These are phyloP conservation scores for Striga hermonthica DNA, from an alignment of 305 asterid species.

Conservation along the genomic window DNA sequence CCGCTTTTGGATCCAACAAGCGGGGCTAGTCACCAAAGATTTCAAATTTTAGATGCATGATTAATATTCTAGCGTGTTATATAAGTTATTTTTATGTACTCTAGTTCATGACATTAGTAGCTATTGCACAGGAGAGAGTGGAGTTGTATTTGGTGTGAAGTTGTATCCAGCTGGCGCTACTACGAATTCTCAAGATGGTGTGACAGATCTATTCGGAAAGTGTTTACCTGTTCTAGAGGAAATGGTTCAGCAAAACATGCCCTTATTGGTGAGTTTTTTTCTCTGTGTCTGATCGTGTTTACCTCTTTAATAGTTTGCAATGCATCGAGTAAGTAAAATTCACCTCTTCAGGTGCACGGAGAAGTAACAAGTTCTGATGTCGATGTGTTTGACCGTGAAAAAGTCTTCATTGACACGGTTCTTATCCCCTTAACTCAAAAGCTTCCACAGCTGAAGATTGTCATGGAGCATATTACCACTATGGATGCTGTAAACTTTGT, in stretches of 20 bases:
- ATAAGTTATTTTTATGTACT: conserved; percentile 20
- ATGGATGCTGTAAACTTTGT: conserved; percentile 80
- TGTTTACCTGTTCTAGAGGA: conserved; percentile 90
- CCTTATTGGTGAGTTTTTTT: conserved; percentile 61
- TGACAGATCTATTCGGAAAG: conserved; percentile 84
- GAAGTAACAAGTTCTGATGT: conserved; percentile 83
- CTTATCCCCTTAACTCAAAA: conserved; percentile 64
- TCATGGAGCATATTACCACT: conserved; percentile 95
- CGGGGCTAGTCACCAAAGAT: no score
- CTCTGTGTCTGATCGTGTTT: conserved; percentile 15
- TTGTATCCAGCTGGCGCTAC: conserved; percentile 98
- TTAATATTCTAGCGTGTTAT: background rate
- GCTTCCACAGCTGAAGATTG: conserved; percentile 73
- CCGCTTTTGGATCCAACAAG: no score
- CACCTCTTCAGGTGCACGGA: conserved; percentile 73
- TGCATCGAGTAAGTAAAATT: background rate
- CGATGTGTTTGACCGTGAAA: conserved; percentile 88
- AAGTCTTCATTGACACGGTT: conserved; percentile 73
- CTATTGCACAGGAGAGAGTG: conserved; percentile 61
- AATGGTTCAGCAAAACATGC: conserved; percentile 83
- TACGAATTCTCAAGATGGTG: conserved; percentile 96
- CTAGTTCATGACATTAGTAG: conserved; percentile 26
- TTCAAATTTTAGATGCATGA: no score
- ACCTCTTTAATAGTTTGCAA: background rate
- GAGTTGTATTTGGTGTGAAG: conserved; percentile 75